Percentiles rank a stretch among this genome's conserved stretches.
These are phyloP conservation scores for Sporothrix brasiliensis DNA, from an alignment of 2,329 filamentous ascomycete genomes.

Conservation along the genomic window DNA sequence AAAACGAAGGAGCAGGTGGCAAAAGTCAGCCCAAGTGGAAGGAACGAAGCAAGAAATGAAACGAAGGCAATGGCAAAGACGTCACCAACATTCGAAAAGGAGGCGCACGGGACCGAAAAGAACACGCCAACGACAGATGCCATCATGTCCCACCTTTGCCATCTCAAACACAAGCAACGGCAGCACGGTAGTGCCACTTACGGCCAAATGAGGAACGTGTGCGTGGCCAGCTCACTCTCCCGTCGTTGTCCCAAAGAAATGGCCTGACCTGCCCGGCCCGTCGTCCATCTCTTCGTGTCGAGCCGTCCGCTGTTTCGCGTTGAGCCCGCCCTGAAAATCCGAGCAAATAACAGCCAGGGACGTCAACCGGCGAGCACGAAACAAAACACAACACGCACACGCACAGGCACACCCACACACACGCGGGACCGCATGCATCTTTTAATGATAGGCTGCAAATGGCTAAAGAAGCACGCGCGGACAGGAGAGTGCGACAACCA, in stretches of 20 bases:
- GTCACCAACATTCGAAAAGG: background rate
- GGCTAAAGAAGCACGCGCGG: constrained; percentile 10
- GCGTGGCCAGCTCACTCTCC: background rate
- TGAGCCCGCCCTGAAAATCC: constrained; percentile 19
- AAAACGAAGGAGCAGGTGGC: background rate
- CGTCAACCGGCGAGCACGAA: constrained; percentile 12
- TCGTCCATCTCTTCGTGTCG: constrained; percentile 33
- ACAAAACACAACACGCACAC: background rate
- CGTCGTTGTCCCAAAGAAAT: background rate
- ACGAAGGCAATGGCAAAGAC: background rate
- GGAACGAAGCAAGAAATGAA: background rate
- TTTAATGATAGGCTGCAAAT: background rate
- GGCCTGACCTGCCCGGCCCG: constrained; percentile 18
- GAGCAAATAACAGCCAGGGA: constrained; percentile 8
- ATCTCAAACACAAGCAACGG: background rate
- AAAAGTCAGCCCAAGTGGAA: background rate
- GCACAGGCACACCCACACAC: too few species aligned
- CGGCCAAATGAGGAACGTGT: background rate
- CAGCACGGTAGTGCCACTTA: background rate
- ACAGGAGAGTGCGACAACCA: background rate
- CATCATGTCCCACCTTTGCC: background rate
- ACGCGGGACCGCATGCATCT: constrained; percentile 2
- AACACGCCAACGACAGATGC: background rate
- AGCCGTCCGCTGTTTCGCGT: constrained; percentile 30
- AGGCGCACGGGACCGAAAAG: too few species aligned